Conservation (phyloP, 2,329 filamentous ascomycete genomes). For the Sarocladiaceae sp. region DNA sequence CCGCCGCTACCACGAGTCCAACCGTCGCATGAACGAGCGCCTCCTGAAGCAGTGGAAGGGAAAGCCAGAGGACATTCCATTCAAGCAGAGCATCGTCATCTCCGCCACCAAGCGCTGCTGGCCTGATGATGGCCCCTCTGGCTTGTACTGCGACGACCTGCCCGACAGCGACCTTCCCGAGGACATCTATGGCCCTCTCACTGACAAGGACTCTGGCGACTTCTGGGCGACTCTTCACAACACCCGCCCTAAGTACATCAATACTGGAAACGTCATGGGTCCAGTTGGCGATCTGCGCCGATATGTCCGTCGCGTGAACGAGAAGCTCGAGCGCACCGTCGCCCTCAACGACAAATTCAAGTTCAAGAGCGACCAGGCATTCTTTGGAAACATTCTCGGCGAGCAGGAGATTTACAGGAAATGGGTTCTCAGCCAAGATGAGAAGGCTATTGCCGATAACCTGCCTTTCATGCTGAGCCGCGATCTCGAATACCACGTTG, state of each 20-base stretch:
- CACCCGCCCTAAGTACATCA: conserved; percentile 24
- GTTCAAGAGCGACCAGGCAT: conserved; percentile 25
- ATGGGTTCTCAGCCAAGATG: conserved; percentile 14
- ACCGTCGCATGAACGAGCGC: conserved; percentile 13
- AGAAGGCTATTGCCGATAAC: conserved; percentile 15
- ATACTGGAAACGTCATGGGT: conserved; percentile 26
- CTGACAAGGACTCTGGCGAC: conserved; percentile 12
- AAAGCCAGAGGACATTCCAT: conserved; percentile 12
- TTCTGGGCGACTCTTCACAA: conserved; percentile 3
- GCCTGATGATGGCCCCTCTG: conserved; percentile 16
- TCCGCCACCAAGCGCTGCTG: conserved; percentile 20
- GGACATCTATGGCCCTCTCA: conserved; percentile 20
- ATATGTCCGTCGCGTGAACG: conserved; percentile 20
- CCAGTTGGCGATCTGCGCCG: conserved; percentile 22
- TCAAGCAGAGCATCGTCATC: conserved; percentile 20
- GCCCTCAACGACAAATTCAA: conserved; percentile 6
- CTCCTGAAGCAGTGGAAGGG: conserved; percentile 15
- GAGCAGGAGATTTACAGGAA: conserved; percentile 28
- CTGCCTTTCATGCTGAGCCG: conserved; percentile 19
- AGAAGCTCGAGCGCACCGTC: conserved; percentile 20
- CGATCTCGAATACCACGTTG: conserved; percentile 20
- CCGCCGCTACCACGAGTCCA: conserved; percentile 18
- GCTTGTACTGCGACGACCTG: conserved; percentile 19
- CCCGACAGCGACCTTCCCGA: conserved; percentile 18
- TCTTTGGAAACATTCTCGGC: conserved; percentile 26